These are phyloP conservation scores for Phaseolus lunatus DNA, from an alignment of 306 rosid genomes.

Conservation along the genomic window DNA sequence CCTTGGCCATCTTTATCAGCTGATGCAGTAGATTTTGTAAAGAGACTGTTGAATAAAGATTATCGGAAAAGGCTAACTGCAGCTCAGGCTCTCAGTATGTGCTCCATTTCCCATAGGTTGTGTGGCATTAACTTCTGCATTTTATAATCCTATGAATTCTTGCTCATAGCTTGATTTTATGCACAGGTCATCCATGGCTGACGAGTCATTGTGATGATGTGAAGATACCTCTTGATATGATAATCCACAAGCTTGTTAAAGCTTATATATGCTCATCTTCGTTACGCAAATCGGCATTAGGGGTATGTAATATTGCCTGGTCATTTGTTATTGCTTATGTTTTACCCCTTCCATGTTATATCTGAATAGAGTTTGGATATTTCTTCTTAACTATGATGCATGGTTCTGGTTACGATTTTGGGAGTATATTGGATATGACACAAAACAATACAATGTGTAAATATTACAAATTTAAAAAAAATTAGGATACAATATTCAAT, in stretches of 20 bases:
- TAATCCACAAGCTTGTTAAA: constrained; percentile 71
- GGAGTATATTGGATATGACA: neutral
- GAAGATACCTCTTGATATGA: constrained; percentile 74
- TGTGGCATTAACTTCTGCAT: constrained; percentile 11
- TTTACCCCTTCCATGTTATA: neutral
- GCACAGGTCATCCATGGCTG: constrained; percentile 87
- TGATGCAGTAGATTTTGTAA: constrained; percentile 82
- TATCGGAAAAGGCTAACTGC: constrained; percentile 80
- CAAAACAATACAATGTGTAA: neutral
- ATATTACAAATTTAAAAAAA: neutral
- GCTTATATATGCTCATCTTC: constrained; percentile 76
- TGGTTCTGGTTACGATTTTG: neutral
- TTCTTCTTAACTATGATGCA: neutral
- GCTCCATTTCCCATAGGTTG: constrained; percentile 36
- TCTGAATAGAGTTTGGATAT: constrained; percentile 2
- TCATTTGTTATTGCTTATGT: constrained; percentile 16
- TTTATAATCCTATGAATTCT: constrained; percentile 8
- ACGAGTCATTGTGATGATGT: constrained; percentile 51
- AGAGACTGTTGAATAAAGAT: constrained; percentile 76
- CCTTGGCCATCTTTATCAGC: constrained; percentile 88
- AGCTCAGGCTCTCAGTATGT: constrained; percentile 73
- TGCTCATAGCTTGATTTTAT: constrained; percentile 34
- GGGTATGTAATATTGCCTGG: constrained; percentile 52
- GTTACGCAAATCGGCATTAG: constrained; percentile 77
- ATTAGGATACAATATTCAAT: neutral